These are phyloP conservation scores for Cryptococcus depauperatus DNA, from an alignment of 1,284 basidiomycete species.

Conservation along the genomic window DNA sequence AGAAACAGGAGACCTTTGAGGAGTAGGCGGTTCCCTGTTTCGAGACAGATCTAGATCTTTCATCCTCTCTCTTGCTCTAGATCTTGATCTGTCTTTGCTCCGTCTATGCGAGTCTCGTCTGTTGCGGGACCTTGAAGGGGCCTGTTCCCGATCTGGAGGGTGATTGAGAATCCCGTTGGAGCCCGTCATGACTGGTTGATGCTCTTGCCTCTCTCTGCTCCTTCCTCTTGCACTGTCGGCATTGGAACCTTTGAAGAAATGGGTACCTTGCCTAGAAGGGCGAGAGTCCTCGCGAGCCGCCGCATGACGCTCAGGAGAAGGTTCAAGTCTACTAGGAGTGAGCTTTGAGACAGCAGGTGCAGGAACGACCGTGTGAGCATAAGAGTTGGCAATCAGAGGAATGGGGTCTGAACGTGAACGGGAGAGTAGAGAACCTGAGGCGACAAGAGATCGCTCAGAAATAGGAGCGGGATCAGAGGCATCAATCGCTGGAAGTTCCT, in stretches of 20 bases:
- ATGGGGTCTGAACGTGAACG: constrained; percentile 39
- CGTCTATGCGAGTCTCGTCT: constrained; percentile 14
- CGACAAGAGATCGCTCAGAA: constrained; percentile 10
- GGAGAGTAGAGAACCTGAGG: constrained; percentile 25
- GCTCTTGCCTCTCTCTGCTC: constrained; percentile 25
- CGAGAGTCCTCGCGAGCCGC: neutral
- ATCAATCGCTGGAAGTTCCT: neutral
- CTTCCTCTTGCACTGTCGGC: constrained; percentile 21
- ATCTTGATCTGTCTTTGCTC: constrained; percentile 6
- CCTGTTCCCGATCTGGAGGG: constrained; percentile 33
- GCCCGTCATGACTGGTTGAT: constrained; percentile 8
- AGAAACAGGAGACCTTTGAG: constrained; percentile 6
- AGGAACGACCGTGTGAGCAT: constrained; percentile 3
- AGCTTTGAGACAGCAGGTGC: constrained; percentile 8
- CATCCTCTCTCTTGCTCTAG: constrained; percentile 6
- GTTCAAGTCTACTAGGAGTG: neutral
- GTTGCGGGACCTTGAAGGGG: constrained; percentile 27
- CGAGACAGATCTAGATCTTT: constrained; percentile 5
- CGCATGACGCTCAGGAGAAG: neutral
- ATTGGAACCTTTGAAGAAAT: constrained; percentile 1
- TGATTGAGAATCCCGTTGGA: constrained; percentile 23
- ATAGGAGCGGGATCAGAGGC: constrained; percentile 4
- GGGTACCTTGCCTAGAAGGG: constrained; percentile 1
- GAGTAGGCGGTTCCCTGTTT: constrained; percentile 10
- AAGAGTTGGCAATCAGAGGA: constrained; percentile 13